Evolutionary conservation across 768 basidiomycete species (phyloP), one percentile per base, ranked within the genome.

Genomic region (Cyclocybe aegerita): DNA sequence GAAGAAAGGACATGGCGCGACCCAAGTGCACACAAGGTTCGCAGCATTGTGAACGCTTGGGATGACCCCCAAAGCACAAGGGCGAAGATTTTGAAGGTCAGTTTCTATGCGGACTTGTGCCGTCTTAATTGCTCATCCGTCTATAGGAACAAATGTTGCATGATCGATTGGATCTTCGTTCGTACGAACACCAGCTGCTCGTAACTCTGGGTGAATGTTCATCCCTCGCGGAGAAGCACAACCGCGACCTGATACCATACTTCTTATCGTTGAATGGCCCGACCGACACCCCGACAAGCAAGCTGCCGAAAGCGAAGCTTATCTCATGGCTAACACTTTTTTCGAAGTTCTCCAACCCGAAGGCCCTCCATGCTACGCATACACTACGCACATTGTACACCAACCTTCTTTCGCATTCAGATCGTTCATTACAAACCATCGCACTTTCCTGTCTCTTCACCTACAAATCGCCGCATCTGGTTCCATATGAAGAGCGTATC

Each of bases 271-370:
- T 81, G 39, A 74, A 70, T 31, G 71, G 70, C 10, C 67, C 74
- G 7, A 53, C 49, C 32, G 50, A 58, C 17, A 45, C 49, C 29
- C 42, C 49, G n/a, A 40, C 59, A 60, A 3, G 52, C 66, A 4
- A 60, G 39, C 66, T 88, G 6, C 69, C 83, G 2, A 84, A 83
- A 38, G 66, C 75, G 29, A 87, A 85, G 61, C 79, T 97, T 8
- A 70, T 70, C 11, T 75, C 81, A 0, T 98, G 91, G 85, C 81
- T 98, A 23, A 80, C 80, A 14, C 77, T 98, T 9, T 91, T 98
- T 67, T 79, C 90, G 43, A 96, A 94, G 64, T 90, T 99, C 64
- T 72, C 73, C 58, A 98, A 98, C 62, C 96, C 95, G n/a, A 96
- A 92, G 69, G 90, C 93, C 0, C 72, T 95, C 1, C 79, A 84